Evolutionary conservation across 2,329 filamentous ascomycete genomes (phyloP), one percentile per base, ranked within the genome.

Genomic region (Helotiales sp.): DNA sequence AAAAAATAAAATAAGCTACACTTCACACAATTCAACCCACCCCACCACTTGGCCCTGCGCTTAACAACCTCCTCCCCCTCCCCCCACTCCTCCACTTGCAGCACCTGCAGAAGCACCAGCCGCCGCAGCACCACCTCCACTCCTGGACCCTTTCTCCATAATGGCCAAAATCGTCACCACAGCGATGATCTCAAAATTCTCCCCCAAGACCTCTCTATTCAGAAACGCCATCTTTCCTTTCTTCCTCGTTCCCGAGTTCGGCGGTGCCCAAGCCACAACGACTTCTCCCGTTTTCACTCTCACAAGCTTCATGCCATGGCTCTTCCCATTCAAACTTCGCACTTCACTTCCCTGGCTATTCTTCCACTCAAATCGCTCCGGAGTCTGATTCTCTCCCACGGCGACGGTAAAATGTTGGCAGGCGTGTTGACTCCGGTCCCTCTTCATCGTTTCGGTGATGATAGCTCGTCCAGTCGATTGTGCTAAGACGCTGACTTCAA

Each of bases 171-270:
- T 57, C 28, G 43, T 65, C 28, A 71, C 66, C 37, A 71, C 69
- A 52, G 54, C 55, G 47, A 63, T 59, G 20, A 68, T 20, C 61
- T 73, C 70, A 50, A 67, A 73, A 22, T 37, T 37, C 34, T 66
- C 65, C 7, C 69, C 70, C 24, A 73, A 50, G 28, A 45, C 63
- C 5, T 24, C 61, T n/a, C 69, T 65, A 61, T 69, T 61, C n/a
- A 71, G 6, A 45, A 72, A 73, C 2, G 40, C 65, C 68, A 74
- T 66, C 65, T 69, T 73, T 15, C 71, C 71, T 45, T 67, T 70
- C 59, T 72, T 73, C 20, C 50, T 68, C 20, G 26, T 37, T 13
- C 70, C 62, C 17, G 52, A 15, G 22, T 52, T 66, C 32, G 71
- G 64, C 40, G 24, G 28, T 26, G 70, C 63, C 70, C 70, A 74